Percentiles rank a stretch among this genome's conserved stretches.
Conservation (phyloP, 2,329 filamentous ascomycete genomes). For the Trichoderma polysporum region DNA sequence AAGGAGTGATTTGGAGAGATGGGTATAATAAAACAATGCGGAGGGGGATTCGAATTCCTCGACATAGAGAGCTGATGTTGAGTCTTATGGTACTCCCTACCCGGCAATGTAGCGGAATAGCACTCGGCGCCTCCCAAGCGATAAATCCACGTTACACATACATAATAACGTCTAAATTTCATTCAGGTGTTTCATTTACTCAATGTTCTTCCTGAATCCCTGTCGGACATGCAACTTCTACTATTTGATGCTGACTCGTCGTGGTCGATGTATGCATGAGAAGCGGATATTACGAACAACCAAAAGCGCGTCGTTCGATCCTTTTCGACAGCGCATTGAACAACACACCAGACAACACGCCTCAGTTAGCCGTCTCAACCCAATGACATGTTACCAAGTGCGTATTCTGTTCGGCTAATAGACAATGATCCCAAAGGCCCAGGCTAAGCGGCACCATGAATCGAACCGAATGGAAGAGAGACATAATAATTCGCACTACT, state of each 20-base stretch:
- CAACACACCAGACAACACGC: neutral
- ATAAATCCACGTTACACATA: too few relatives aligned
- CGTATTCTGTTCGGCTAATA: neutral
- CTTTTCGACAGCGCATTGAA: neutral
- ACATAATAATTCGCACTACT: neutral
- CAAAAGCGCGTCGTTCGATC: neutral
- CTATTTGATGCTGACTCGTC: neutral
- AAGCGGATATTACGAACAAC: neutral
- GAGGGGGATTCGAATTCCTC: neutral
- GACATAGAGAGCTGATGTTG: neutral
- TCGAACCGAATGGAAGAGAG: neutral
- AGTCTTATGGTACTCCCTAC: neutral
- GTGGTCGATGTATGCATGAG: neutral
- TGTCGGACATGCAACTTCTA: too few relatives aligned
- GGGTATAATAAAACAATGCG: neutral
- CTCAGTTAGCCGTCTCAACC: neutral
- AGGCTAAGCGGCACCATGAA: neutral
- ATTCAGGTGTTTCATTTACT: too few relatives aligned
- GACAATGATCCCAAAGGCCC: too few relatives aligned
- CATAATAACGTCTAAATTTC: too few relatives aligned
- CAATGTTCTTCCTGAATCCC: too few relatives aligned
- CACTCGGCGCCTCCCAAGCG: too few relatives aligned
- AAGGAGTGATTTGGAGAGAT: neutral
- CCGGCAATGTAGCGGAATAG: neutral
- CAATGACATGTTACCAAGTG: neutral